Percentiles rank a stretch among this genome's conserved stretches.
phyloP scores from a whole-genome alignment of 176 grass and related monocot species.

The Oryza rufipogon region DNA sequence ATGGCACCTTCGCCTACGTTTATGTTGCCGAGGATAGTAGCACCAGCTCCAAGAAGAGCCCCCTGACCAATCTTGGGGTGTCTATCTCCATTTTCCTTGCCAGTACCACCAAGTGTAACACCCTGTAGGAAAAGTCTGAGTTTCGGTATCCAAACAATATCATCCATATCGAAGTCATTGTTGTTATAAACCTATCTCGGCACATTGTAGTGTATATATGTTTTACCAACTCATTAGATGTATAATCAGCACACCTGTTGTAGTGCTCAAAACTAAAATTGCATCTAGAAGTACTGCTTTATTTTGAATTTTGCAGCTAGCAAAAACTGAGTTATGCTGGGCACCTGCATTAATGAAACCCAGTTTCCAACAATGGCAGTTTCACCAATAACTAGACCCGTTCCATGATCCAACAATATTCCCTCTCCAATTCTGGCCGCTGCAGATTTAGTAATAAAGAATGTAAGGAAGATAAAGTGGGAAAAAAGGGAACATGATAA shows the following conservation, averaged over 20 bases:
- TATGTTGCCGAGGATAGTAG: conserved; percentile 95
- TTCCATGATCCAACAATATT: conserved; percentile 97
- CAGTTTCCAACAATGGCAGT: conserved; percentile 97
- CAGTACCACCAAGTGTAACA: conserved; percentile 97
- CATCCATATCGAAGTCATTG: neutral
- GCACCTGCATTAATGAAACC: conserved; percentile 98
- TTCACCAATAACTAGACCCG: conserved; percentile 97
- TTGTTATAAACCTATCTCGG: neutral
- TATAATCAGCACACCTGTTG: neutral
- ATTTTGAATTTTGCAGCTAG: neutral
- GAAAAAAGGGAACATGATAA: neutral
- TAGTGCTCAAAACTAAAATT: conserved; percentile 18
- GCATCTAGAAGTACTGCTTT: neutral
- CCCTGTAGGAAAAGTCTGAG: conserved; percentile 52
- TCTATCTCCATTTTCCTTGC: conserved; percentile 92
- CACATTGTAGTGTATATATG: neutral
- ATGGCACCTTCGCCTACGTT: conserved; percentile 91
- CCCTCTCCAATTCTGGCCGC: conserved; percentile 96
- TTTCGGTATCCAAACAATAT: neutral
- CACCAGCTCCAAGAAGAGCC: conserved; percentile 95
- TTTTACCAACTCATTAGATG: neutral
- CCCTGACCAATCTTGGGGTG: conserved; percentile 96
- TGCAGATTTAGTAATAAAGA: conserved; percentile 50
- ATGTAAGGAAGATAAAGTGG: conserved; percentile 9
- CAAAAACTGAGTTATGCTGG: conserved; percentile 10